Evolutionary conservation across 306 rosid species (phyloP).

Genomic region (Senna tora): DNA sequence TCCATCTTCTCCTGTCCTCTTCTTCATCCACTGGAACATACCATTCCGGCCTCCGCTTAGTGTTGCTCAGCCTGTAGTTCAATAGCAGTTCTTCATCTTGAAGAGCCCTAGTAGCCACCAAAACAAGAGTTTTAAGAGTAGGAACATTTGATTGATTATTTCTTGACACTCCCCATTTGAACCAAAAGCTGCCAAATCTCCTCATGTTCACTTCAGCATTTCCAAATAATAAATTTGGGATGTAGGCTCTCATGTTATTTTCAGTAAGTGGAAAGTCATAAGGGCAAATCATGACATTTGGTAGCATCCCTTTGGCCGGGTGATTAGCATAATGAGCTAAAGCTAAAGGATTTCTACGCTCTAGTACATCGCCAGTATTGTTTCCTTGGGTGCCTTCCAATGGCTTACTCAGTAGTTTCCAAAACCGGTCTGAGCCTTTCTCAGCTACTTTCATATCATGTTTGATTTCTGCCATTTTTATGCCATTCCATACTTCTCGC

Average conservation of each 20-base stretch:
- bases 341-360: constrained; percentile 88
- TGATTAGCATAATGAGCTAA: constrained; percentile 90
- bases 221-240: constrained; percentile 78
- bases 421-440: constrained; percentile 68
- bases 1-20: constrained; percentile 93
- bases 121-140: constrained; percentile 66
- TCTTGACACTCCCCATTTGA: constrained; percentile 65
- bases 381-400: constrained; percentile 59
- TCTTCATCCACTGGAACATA: constrained; percentile 84
- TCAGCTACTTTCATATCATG: constrained; percentile 43
- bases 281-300: constrained; percentile 93
- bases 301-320: constrained; percentile 74
- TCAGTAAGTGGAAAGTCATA: constrained; percentile 86
- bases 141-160: constrained; percentile 55
- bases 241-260: constrained; percentile 65
- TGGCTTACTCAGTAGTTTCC: constrained; percentile 79
- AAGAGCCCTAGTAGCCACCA: constrained; percentile 76
- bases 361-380: constrained; percentile 51
- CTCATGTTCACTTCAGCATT: constrained; percentile 71
- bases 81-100: constrained; percentile 80
- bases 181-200: constrained; percentile 87
- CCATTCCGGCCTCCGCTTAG: constrained; percentile 79
- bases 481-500: constrained; percentile 65
- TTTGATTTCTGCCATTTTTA: constrained; percentile 38
- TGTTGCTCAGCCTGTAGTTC: constrained; percentile 89